Conservation (phyloP, 2,329 filamentous ascomycete genomes). For the Trichoderma arundinaceum region DNA sequence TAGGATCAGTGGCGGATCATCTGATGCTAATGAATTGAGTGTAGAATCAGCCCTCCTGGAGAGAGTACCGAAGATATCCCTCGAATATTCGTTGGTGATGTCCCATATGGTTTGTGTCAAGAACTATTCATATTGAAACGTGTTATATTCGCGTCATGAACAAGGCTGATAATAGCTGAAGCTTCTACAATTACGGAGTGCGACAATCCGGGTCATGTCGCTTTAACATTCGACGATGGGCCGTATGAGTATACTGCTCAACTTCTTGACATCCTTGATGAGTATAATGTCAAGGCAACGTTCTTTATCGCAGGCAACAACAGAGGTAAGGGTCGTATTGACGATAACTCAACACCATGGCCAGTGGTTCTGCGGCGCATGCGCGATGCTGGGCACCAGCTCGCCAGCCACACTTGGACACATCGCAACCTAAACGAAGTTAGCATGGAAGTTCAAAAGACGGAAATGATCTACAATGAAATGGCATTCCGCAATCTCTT, state of each 20-base stretch:
- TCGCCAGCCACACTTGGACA: conserved; percentile 55
- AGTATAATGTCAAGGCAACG: conserved; percentile 45
- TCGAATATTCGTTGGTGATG: conserved; percentile 43
- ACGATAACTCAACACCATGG: conserved; percentile 45
- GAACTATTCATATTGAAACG: neutral
- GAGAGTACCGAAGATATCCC: conserved; percentile 42
- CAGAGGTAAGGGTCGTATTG: conserved; percentile 49
- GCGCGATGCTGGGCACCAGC: conserved; percentile 51
- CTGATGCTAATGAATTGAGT: neutral
- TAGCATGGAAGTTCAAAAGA: conserved; percentile 42
- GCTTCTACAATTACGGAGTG: conserved; percentile 47
- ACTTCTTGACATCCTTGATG: conserved; percentile 48
- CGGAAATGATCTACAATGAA: conserved; percentile 54
- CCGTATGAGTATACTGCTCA: conserved; percentile 50
- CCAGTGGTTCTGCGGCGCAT: conserved; percentile 49
- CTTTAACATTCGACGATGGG: conserved; percentile 56
- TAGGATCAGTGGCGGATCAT: neutral
- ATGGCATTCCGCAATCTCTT: conserved; percentile 51
- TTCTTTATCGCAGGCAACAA: conserved; percentile 54
- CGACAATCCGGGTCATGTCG: conserved; percentile 45
- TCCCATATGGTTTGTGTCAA: conserved; percentile 46
- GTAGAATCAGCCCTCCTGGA: conserved; percentile 44
- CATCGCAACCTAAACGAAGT: conserved; percentile 51
- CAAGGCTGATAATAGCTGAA: conserved; percentile 30
- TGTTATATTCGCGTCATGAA: neutral